Evolutionary conservation across 2,329 filamentous ascomycete species (phyloP), one percentile per base, ranked within the genome.

Genomic region (Pseudogymnoascus sp.): DNA sequence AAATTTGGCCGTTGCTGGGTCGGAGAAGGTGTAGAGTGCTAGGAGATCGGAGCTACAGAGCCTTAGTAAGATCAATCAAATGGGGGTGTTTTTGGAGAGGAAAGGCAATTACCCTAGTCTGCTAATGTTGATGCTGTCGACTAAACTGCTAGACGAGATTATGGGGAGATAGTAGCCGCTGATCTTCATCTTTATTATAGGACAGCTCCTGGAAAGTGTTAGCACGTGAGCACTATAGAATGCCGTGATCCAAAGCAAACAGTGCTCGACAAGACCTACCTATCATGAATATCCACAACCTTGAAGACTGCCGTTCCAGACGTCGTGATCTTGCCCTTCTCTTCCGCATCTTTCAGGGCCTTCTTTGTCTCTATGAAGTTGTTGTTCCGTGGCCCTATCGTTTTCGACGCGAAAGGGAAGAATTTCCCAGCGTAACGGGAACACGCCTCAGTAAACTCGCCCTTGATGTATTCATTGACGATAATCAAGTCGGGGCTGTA

Each of bases 401-500:
- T 25, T 58, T 55, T 39, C 25, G 60, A 33, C 15, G 15, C 18
- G 5, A 2, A 21, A 4, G 61, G 8, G 68, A 66, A 42, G 72
- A 67, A 65, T 40, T 69, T 64, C 25, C 69, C 70, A 6, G 72
- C 69, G 25, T 78, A 74, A 37, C 74, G 72, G 12, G 79, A 70
- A 4, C 79, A 75, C 0, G 79, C 78, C 55, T 80, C 75, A 0
- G 83, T 69, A 65, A 87, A 86, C 0, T 77, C 75, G 61, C 80
- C 76, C 72, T 82, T 81, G 3, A 78, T 75, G 63, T 80, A 87
- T 65, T 87, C 85, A 64, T 87, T 86, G n/a, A 88, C 84, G 0
- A 87, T 72, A 0, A 87, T 80, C 0, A 86, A 31, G 67, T 87
- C 84, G 0, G 85, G 85, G 0, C 83, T 80, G 67, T 87, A 87